phyloP scores from a whole-genome alignment of 2,329 filamentous ascomycete species.

The Ophiostoma ulmi region DNA sequence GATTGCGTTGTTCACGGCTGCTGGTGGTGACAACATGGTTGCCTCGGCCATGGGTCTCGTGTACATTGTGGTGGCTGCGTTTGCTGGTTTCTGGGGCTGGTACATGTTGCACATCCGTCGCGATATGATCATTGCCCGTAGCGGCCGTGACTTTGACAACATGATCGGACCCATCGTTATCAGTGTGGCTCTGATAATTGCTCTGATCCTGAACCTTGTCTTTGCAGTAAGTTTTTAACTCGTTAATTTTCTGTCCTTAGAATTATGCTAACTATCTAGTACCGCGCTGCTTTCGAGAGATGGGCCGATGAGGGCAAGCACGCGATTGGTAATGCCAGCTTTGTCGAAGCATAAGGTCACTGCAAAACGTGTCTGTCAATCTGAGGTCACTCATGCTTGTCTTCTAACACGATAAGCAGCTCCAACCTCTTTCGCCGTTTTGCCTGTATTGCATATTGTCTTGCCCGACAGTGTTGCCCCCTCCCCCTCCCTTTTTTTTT shows the following conservation, averaged over 20 bases:
- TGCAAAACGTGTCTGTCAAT: neutral
- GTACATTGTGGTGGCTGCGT: constrained; percentile 76
- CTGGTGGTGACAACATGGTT: constrained; percentile 64
- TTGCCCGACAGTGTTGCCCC: neutral
- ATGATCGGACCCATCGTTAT: constrained; percentile 78
- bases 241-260: neutral
- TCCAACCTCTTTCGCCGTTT: neutral
- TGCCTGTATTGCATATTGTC: neutral
- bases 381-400: neutral
- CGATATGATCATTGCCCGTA: constrained; percentile 75
- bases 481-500: neutral
- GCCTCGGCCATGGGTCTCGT: constrained; percentile 74
- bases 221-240: constrained; percentile 52
- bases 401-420: neutral
- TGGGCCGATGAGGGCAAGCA: constrained; percentile 24
- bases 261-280: constrained; percentile 18
- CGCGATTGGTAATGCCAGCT: constrained; percentile 10
- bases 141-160: constrained; percentile 90
- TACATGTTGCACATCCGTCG: constrained; percentile 70
- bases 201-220: constrained; percentile 79
- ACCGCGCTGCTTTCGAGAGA: constrained; percentile 26
- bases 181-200: constrained; percentile 69
- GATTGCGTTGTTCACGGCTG: constrained; percentile 82
- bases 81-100: constrained; percentile 84
- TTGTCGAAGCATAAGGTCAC: constrained; percentile 17